A percentile compares a stretch with the other conserved stretches of the same genome.
Conservation (phyloP, 192 early-diverging fungal species). For the Umbelopsis isabellina region DNA sequence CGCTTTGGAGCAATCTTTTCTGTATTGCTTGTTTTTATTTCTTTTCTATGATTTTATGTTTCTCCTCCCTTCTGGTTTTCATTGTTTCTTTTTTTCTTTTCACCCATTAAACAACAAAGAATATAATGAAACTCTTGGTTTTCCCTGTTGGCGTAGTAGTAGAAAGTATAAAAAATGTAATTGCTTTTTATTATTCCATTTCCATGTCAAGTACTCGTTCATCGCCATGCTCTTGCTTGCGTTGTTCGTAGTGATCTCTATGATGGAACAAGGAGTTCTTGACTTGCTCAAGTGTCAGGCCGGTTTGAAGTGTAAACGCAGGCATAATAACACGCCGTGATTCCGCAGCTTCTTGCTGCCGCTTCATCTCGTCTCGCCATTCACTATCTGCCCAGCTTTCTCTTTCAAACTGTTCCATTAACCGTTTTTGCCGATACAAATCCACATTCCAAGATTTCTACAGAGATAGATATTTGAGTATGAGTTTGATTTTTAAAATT, state of each 20-base stretch:
- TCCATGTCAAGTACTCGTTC: conserved; percentile 10
- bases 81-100: not conserved
- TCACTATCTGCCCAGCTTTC: conserved; percentile 9
- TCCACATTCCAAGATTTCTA: conserved; percentile 11
- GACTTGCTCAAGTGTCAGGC: conserved; percentile 1
- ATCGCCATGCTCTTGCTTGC: conserved; percentile 12
- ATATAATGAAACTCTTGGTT: too few relatives aligned
- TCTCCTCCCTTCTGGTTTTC: not conserved
- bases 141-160: too few relatives aligned
- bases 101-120: not conserved
- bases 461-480: not conserved
- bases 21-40: not conserved
- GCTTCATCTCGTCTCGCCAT: conserved; percentile 19
- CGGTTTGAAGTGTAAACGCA: not conserved
- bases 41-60: not conserved
- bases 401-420: conserved; percentile 15
- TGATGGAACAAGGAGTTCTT: not conserved
- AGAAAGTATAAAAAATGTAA: not conserved
- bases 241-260: conserved; percentile 5
- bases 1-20: not conserved
- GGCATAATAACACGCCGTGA: conserved; percentile 13
- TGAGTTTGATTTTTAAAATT: not conserved
- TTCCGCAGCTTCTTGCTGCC: conserved; percentile 13
- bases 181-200: not conserved
- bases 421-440: conserved; percentile 11